These are phyloP conservation scores for Zygotorulaspora sp. DNA, from an alignment of 805 yeast genomes.

Conservation along the genomic window DNA sequence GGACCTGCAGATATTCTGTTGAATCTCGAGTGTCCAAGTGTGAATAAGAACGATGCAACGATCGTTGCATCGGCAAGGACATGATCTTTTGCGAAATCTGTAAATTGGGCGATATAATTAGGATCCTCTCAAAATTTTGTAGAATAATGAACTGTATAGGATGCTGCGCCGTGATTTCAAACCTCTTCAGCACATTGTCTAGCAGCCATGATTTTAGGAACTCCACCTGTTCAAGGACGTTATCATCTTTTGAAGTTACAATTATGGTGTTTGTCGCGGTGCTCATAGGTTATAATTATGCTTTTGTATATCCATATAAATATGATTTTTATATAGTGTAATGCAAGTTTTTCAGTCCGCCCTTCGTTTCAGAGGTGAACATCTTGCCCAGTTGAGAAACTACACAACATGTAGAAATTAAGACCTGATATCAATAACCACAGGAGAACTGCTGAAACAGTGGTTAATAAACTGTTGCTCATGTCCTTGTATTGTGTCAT, in stretches of 20 bases:
- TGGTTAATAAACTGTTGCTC: constrained; percentile 45
- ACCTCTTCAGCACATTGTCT: constrained; percentile 15
- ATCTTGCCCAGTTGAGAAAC: constrained; percentile 45
- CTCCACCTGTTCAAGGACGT: constrained; percentile 11
- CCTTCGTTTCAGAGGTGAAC: constrained; percentile 31
- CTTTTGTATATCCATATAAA: too few species aligned
- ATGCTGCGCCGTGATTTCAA: constrained; percentile 12
- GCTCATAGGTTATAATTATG: too few species aligned
- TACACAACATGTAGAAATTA: constrained; percentile 58
- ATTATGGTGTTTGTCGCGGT: constrained; percentile 27
- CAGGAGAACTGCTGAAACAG: constrained; percentile 48
- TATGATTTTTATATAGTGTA: too few species aligned
- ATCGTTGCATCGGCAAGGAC: constrained; percentile 1
- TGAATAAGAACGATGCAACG: constrained; percentile 15
- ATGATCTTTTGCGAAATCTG: constrained; percentile 3
- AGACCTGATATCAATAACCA: constrained; percentile 67
- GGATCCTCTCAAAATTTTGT: constrained; percentile 21
- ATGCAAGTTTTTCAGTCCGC: background rate
- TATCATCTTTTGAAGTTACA: constrained; percentile 16
- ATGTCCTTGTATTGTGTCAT: constrained; percentile 35
- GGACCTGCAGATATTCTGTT: constrained; percentile 31
- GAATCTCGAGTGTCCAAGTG: constrained; percentile 11
- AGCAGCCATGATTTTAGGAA: constrained; percentile 21
- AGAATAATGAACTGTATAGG: constrained; percentile 28
- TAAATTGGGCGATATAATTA: constrained; percentile 22